Evolutionary conservation across 495 filamentous ascomycete genomes (phyloP), one percentile per base, ranked within the genome.

Genomic region (Neurospora sp.): DNA sequence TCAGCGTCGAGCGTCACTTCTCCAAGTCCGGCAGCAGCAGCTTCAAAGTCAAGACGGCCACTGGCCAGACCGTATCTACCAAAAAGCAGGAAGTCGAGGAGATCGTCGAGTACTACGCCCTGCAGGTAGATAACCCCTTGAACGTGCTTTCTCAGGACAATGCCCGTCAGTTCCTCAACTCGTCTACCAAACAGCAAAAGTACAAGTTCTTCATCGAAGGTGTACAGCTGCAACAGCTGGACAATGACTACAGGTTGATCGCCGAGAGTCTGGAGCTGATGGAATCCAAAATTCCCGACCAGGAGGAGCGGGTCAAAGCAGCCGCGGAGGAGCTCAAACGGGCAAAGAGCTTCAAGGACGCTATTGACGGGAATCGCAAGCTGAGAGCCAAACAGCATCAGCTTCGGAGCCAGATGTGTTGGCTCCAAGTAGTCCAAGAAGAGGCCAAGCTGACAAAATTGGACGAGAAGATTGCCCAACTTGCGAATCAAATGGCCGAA

Each of bases 121-220:
- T 99, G 16, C 96, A 98, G 79, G 91, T 99, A 42, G 96, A 98
- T 79, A 99, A 99, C 73, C 96, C 96, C 0, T 91, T 99, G 83
- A 99, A 96, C 74, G 91, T 98, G n/a, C 88, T 99, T 38, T 97
- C 95, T 2, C 96, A 99, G 81, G 96, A 99, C 78, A 92, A 92
- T 80, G 96, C 96, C 40, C 91, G 95, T 18, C 91, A 97, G 73
- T 99, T 99, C 78, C 86, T 99, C 10, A 97, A 93, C 79, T 86
- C 89, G 31, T 96, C 96, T 27, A 91, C 87, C 27, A 87, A 94
- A 5, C 82, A 85, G 5, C 89, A 95, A 69, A 99, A 98, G 78
- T 99, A 98, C 85, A 95, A 93, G 75, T 97, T 97, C 75, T 99
- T 98, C 78, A 89, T 97, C 71, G 93, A 97, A 79, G 96, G 96